Percentiles rank a stretch among this genome's conserved stretches.
phyloP scores from a whole-genome alignment of 169 alveolate species.

The Babesia ovis region DNA sequence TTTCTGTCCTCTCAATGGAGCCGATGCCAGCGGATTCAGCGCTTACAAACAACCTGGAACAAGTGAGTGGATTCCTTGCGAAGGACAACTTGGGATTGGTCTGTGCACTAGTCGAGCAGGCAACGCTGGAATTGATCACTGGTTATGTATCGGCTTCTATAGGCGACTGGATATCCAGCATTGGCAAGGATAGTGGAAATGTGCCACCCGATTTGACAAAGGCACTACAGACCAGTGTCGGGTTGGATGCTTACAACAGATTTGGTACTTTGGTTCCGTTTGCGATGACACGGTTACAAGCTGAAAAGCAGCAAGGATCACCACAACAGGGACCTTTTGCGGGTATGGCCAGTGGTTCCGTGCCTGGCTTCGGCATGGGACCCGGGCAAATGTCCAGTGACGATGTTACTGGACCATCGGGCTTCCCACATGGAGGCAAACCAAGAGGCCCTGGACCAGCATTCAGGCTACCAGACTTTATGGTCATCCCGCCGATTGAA shows the following conservation, averaged over 20 bases:
- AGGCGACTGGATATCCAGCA: constrained; percentile 44
- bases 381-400: not conserved
- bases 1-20: constrained; percentile 30
- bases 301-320: constrained; percentile 20
- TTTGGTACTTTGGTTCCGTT: constrained; percentile 55
- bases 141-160: constrained; percentile 69
- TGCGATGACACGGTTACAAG: constrained; percentile 47
- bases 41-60: constrained; percentile 29
- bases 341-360: not conserved
- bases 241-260: constrained; percentile 33
- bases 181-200: constrained; percentile 1
- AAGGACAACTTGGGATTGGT: constrained; percentile 76
- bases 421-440: not conserved
- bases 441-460: constrained; percentile 4
- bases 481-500: constrained; percentile 63
- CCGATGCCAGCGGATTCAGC: constrained; percentile 10
- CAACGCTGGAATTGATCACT: constrained; percentile 73
- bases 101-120: constrained; percentile 76
- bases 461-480: constrained; percentile 49
- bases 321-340: constrained; percentile 20
- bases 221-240: not conserved
- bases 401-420: not conserved
- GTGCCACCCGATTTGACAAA: constrained; percentile 6
- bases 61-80: constrained; percentile 61
- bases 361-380: not conserved